Base-by-base conservation (phyloP, 768 basidiomycete species). In the Favolaschia claudopus region DNA sequence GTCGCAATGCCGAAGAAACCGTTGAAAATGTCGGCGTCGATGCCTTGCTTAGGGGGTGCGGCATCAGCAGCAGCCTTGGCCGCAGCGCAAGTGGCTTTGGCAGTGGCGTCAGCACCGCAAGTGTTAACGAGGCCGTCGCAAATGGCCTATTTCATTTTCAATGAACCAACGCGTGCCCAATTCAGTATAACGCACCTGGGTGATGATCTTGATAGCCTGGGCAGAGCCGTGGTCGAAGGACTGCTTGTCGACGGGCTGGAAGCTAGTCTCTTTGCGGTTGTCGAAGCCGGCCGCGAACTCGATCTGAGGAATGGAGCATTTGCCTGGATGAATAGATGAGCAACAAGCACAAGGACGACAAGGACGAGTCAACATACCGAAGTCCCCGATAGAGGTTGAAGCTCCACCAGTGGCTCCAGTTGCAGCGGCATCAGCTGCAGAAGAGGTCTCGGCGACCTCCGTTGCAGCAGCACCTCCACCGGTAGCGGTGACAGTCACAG, bases 211-310 rank as follows among this genome's bases (percentile, higher is more conserved):
- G 65, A 83, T 81, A 65, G 79, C 79, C 65, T 84, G 78, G 34
- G 85, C 85, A 17, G 85, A 85, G 19, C 79, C 82, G 55, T 85
- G 84, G 70, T 79, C 78, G 72, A 75, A 85, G 12, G 79, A 80
- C 14, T 80, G 72, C 65, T 73, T 67, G 68, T 87, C 81, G 13
- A 73, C 76, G 40, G 86, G 85, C 63, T 79, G 70, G 77, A 86
- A 88, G 67, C 77, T 78, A 13, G 85, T 86, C 66, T 86, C 86
- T 62, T 75, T 80, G 50, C 85, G 77, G 65, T 74, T 73, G 62
- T 87, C 85, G 63, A 88, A 85, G 25, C 83, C 84, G n/a, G 67
- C 74, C 34, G 76, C 85, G 62, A 88, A 88, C 60, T 81, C 77
- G 53, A 88, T 85, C 69, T 85, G 71, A 13, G 86, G 85, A 9